These are phyloP conservation scores for Talaromyces sp. DNA, from an alignment of 2,329 filamentous ascomycete genomes.

Conservation along the genomic window DNA sequence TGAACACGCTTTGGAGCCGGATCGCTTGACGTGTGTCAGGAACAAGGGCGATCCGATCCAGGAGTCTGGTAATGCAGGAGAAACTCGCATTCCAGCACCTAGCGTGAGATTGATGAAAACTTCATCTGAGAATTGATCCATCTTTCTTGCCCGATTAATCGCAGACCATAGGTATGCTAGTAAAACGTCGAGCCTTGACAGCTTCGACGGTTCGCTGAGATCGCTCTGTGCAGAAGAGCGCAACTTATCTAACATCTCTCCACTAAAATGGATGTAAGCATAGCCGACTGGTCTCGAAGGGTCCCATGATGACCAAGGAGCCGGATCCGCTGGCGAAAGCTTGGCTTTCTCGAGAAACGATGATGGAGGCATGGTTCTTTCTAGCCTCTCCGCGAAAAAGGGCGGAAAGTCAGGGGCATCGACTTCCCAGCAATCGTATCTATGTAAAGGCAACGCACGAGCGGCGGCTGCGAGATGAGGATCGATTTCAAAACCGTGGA, in stretches of 20 bases:
- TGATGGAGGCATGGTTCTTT: not conserved
- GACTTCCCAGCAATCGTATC: constrained; percentile 49
- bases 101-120: constrained; percentile 45
- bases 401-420: constrained; percentile 16
- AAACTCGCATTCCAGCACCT: constrained; percentile 40
- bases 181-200: constrained; percentile 47
- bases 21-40: constrained; percentile 34
- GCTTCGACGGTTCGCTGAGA: not conserved
- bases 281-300: not conserved
- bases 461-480: constrained; percentile 28
- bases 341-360: not conserved
- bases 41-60: constrained; percentile 49
- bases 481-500: constrained; percentile 15
- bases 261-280: not conserved
- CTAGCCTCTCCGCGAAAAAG: constrained; percentile 22
- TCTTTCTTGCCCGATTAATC: constrained; percentile 43
- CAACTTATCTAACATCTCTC: not conserved
- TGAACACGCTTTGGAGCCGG: constrained; percentile 12
- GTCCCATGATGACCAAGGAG: not conserved
- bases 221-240: not conserved
- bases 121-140: constrained; percentile 23
- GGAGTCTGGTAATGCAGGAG: constrained; percentile 38
- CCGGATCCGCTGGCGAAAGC: not conserved
- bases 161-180: constrained; percentile 48
- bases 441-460: constrained; percentile 41